phyloP scores from a whole-genome alignment of 2,329 filamentous ascomycete species.

The Capronia coronata region DNA sequence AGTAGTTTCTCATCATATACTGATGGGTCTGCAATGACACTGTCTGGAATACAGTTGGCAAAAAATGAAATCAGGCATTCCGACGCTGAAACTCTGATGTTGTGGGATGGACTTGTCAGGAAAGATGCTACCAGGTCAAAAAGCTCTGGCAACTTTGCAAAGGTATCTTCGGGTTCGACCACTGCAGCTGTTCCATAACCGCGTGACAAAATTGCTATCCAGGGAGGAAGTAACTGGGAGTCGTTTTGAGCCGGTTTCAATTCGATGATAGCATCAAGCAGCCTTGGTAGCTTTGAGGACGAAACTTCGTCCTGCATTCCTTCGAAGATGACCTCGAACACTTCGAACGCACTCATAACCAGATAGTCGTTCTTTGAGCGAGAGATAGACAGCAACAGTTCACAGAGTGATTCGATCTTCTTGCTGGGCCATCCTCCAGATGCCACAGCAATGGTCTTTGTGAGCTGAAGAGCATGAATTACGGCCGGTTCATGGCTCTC shows the following conservation, averaged over 20 bases:
- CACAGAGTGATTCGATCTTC: conserved; percentile 88
- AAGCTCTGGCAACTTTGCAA: conserved; percentile 77
- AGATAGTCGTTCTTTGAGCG: conserved; percentile 89
- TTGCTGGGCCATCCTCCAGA: conserved; percentile 93
- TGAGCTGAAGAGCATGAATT: conserved; percentile 85
- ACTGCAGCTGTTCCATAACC: conserved; percentile 92
- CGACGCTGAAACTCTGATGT: conserved; percentile 88
- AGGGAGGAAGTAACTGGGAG: conserved; percentile 86
- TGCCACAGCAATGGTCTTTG: conserved; percentile 79
- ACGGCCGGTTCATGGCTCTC: conserved; percentile 69
- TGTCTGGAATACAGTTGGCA: conserved; percentile 77
- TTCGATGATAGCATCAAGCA: conserved; percentile 87
- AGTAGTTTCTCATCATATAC: conserved; percentile 87
- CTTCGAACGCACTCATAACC: conserved; percentile 92
- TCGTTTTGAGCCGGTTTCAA: conserved; percentile 88
- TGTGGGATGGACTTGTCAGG: conserved; percentile 78
- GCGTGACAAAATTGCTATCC: conserved; percentile 90
- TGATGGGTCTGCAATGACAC: conserved; percentile 78
- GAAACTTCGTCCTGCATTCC: conserved; percentile 83
- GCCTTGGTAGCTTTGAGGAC: conserved; percentile 77
- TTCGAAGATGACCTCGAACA: conserved; percentile 94
- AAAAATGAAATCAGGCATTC: conserved; percentile 93
- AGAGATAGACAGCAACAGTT: conserved; percentile 80
- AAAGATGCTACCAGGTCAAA: conserved; percentile 76
- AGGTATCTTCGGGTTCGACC: conserved; percentile 82